A percentile compares a stretch with the other conserved stretches of the same genome.
phyloP scores from a whole-genome alignment of 1,139 yeast species.

The Hemisphaericaspora xylofermentans region DNA sequence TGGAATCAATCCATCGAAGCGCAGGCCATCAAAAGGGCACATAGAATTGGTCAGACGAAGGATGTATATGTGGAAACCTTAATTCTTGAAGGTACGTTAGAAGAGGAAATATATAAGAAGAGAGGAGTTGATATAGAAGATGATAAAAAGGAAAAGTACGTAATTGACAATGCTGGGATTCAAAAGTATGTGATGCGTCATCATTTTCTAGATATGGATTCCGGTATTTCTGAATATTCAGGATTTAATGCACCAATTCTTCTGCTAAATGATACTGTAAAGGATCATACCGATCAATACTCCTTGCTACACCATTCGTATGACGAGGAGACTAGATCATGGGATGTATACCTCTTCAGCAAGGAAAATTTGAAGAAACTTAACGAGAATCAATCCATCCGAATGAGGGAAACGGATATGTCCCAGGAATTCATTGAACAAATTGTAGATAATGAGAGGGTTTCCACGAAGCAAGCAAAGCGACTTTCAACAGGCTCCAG shows the following conservation, averaged over 20 bases:
- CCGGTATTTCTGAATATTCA: conserved; percentile 28
- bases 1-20: conserved; percentile 68
- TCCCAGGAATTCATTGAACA: conserved; percentile 24
- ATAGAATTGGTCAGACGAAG: conserved; percentile 13
- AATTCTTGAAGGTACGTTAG: conserved; percentile 59
- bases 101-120: conserved; percentile 60
- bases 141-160: conserved; percentile 27
- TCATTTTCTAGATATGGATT: conserved; percentile 38
- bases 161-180: conserved; percentile 58
- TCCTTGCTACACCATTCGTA: conserved; percentile 26
- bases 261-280: background rate
- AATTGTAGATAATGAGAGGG: conserved; percentile 17
- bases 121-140: conserved; percentile 23
- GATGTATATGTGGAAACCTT: conserved; percentile 59
- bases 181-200: conserved; percentile 54
- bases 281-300: conserved; percentile 19
- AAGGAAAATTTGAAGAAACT: conserved; percentile 8
- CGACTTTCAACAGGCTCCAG: background rate
- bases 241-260: conserved; percentile 25
- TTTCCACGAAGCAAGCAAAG: conserved; percentile 4
- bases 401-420: conserved; percentile 11
- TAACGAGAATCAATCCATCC: conserved; percentile 6
- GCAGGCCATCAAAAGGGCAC: conserved; percentile 14
- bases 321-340: background rate
- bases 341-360: conserved; percentile 9